A percentile compares a stretch with the other conserved stretches of the same genome.
phyloP scores from a whole-genome alignment of 352 stramenopile genomes.

The Pythium brachiatum region DNA sequence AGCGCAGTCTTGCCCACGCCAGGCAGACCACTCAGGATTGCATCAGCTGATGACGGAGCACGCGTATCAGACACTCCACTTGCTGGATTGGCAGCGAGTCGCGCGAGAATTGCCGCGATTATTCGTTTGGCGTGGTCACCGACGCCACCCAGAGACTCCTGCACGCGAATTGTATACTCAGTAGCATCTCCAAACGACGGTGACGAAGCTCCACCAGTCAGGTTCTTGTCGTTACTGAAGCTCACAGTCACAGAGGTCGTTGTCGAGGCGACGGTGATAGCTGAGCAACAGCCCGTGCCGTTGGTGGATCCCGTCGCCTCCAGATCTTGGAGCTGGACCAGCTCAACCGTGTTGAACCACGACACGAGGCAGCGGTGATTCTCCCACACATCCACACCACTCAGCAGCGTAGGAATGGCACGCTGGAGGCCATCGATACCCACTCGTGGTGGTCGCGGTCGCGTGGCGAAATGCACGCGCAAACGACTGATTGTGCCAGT shows the following conservation, averaged over 20 bases:
- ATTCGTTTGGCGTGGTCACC: slow-evolving; percentile 34
- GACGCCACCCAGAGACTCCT: slow-evolving; percentile 38
- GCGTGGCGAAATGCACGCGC: slow-evolving; percentile 37
- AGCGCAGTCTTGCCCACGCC: slow-evolving; percentile 74
- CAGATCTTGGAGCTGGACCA: slow-evolving; percentile 32
- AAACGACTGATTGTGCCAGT: slow-evolving; percentile 26
- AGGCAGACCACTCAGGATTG: slow-evolving; percentile 64
- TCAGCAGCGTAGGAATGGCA: slow-evolving; percentile 34
- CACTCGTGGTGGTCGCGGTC: slow-evolving; percentile 30
- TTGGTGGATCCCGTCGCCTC: slow-evolving; percentile 18
- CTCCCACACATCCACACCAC: slow-evolving; percentile 42
- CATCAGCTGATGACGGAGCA: slow-evolving; percentile 36
- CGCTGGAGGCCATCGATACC: slow-evolving; percentile 40
- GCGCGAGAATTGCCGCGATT: slow-evolving; percentile 38
- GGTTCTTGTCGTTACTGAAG: slow-evolving; percentile 24
- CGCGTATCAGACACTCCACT: background rate
- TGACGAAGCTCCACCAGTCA: no score
- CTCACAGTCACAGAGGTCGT: slow-evolving; percentile 29
- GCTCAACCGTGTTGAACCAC: slow-evolving; percentile 49
- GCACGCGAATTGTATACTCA: slow-evolving; percentile 33
- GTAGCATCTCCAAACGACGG: slow-evolving; percentile 26
- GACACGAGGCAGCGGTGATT: slow-evolving; percentile 28
- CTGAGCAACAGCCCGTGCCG: slow-evolving; percentile 38
- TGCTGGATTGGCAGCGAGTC: slow-evolving; percentile 12
- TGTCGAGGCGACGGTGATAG: slow-evolving; percentile 28